Evolutionary conservation across 2,329 filamentous ascomycete species (phyloP).

Genomic region (Ophiostoma australiae): DNA sequence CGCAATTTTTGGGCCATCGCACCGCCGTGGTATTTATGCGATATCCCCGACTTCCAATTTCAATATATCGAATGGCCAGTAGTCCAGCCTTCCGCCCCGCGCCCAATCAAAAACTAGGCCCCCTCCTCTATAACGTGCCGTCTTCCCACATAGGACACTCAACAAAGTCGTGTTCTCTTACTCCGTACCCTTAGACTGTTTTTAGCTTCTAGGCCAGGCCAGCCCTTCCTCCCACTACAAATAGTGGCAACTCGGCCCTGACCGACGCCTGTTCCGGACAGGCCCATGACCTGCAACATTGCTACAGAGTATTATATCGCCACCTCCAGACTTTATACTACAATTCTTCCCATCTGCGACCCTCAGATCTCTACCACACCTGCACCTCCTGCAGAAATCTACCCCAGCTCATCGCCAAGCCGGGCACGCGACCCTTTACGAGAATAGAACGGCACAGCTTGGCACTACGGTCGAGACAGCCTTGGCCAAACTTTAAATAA

Average conservation of each 20-base stretch:
- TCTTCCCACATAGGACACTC: neutral
- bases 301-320: neutral
- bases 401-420: constrained; percentile 10
- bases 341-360: neutral
- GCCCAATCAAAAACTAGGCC: neutral
- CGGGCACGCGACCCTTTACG: neutral
- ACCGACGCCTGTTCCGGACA: neutral
- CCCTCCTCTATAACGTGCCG: neutral
- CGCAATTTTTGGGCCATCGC: neutral
- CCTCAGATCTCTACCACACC: neutral
- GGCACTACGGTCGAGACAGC: constrained; percentile 6
- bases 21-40: neutral
- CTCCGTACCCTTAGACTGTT: neutral
- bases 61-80: constrained; percentile 1
- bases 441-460: constrained; percentile 11
- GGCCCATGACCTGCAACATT: neutral
- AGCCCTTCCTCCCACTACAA: neutral
- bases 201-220: neutral
- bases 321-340: constrained; percentile 1
- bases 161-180: too few species aligned
- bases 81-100: constrained; percentile 1
- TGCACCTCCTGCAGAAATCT: neutral
- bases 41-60: neutral
- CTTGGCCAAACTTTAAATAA: neutral
- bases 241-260: neutral